Percentiles rank a stretch among this genome's conserved stretches.
These are phyloP conservation scores for Globisporangium orthogonon DNA, from an alignment of 352 stramenopile species.

Conservation along the genomic window DNA sequence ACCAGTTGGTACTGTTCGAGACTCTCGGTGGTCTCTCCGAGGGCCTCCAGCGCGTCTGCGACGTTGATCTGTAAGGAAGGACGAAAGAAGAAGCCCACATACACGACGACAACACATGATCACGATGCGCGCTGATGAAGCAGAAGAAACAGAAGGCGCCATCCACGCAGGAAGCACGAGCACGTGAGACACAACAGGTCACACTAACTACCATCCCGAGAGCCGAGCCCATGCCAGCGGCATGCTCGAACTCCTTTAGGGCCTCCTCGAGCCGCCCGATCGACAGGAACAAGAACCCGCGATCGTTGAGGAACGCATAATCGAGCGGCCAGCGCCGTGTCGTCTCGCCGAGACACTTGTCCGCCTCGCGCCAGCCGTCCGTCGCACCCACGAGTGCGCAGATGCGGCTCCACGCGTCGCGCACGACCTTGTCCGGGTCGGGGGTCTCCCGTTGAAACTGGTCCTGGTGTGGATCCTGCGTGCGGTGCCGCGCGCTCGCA, in stretches of 20 bases:
- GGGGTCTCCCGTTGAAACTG: background rate
- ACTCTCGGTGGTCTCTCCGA: constrained; percentile 51
- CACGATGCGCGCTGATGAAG: too few species aligned
- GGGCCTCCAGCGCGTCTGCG: constrained; percentile 43
- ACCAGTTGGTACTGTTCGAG: constrained; percentile 51
- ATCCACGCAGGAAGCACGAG: too few species aligned
- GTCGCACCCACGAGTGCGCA: constrained; percentile 51
- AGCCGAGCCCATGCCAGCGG: constrained; percentile 32
- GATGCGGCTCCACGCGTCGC: constrained; percentile 29
- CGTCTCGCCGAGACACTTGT: constrained; percentile 46
- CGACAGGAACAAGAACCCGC: constrained; percentile 43
- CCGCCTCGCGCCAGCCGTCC: constrained; percentile 35
- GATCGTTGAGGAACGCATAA: constrained; percentile 47
- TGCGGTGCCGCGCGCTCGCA: constrained; percentile 1
- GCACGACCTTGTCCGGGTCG: constrained; percentile 21
- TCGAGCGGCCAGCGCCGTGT: constrained; percentile 47
- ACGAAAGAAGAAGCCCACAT: background rate
- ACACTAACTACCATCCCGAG: constrained; percentile 29
- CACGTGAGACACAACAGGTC: too few species aligned
- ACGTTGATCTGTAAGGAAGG: constrained; percentile 30
- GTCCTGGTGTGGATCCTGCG: background rate
- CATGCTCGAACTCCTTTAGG: constrained; percentile 44
- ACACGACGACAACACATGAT: background rate
- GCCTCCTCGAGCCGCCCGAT: constrained; percentile 52
- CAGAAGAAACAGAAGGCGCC: too few species aligned